A percentile compares a stretch with the other conserved stretches of the same genome.
Evolutionary conservation across 768 basidiomycete genomes (phyloP).

Genomic region (Sarcodon sp.): DNA sequence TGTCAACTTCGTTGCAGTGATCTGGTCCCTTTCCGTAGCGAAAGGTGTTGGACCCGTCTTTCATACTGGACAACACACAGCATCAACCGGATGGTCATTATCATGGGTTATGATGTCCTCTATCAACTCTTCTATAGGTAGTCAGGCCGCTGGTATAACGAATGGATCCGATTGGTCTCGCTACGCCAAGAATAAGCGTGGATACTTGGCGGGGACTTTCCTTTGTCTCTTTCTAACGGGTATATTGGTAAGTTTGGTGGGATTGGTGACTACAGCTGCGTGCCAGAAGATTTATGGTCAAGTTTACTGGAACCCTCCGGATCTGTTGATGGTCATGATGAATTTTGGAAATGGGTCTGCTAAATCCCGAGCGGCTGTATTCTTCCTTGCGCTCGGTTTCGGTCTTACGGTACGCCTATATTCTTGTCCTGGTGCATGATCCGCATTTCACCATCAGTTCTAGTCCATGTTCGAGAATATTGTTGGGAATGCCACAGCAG

Average conservation of each 20-base stretch:
- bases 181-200: slow-evolving; percentile 3
- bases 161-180: slow-evolving; percentile 12
- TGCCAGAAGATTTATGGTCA: slow-evolving; percentile 8
- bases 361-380: slow-evolving; percentile 10
- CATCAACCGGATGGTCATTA: neutral
- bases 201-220: neutral
- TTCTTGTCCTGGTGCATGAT: neutral
- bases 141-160: slow-evolving; percentile 9
- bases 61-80: slow-evolving; percentile 1
- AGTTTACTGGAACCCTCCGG: slow-evolving; percentile 12
- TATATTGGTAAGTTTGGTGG: slow-evolving; percentile 4
- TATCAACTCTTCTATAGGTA: slow-evolving; percentile 10
- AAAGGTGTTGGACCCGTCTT: slow-evolving; percentile 10
- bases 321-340: slow-evolving; percentile 8
- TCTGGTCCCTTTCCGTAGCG: slow-evolving; percentile 9
- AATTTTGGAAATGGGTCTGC: slow-evolving; percentile 4
- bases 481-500: slow-evolving; percentile 11
- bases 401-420: neutral
- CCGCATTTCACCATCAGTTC: neutral
- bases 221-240: neutral
- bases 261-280: slow-evolving; percentile 12
- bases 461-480: slow-evolving; percentile 9
- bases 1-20: slow-evolving; percentile 1
- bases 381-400: slow-evolving; percentile 7
- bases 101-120: slow-evolving; percentile 10